Evolutionary conservation across 1,284 basidiomycete species (phyloP).

Genomic region (Pascua guehoae): DNA sequence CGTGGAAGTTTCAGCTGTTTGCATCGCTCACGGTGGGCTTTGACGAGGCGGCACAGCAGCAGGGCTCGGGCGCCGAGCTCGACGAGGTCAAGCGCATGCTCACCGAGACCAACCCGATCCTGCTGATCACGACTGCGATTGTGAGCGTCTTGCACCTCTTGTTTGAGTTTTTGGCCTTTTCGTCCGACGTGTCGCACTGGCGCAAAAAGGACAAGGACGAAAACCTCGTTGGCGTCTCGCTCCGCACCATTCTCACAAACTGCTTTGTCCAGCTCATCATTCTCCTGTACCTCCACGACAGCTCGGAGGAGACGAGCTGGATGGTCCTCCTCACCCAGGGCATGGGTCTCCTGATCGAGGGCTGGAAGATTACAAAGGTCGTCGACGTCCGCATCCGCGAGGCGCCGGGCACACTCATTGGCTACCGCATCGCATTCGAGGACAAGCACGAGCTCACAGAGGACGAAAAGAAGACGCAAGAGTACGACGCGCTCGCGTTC

Average conservation of each 20-base stretch:
- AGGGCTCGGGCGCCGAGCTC: slow-evolving; percentile 65
- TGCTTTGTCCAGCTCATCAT: slow-evolving; percentile 86
- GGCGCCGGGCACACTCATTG: slow-evolving; percentile 62
- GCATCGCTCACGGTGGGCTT: slow-evolving; percentile 74
- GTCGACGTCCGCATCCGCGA: slow-evolving; percentile 72
- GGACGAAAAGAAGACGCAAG: slow-evolving; percentile 96
- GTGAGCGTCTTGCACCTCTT: slow-evolving; percentile 84
- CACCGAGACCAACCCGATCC: slow-evolving; percentile 88
- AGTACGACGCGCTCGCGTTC: slow-evolving; percentile 58
- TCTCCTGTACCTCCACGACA: slow-evolving; percentile 89
- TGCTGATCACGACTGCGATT: slow-evolving; percentile 66
- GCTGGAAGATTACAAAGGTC: slow-evolving; percentile 82
- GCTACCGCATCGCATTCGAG: slow-evolving; percentile 76
- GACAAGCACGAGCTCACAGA: slow-evolving; percentile 90
- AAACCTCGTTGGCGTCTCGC: slow-evolving; percentile 55
- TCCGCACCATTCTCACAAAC: slow-evolving; percentile 79
- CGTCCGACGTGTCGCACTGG: slow-evolving; percentile 92
- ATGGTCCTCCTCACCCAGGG: slow-evolving; percentile 91
- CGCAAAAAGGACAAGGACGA: slow-evolving; percentile 82
- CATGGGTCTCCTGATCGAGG: slow-evolving; percentile 83
- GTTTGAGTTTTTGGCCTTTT: slow-evolving; percentile 93
- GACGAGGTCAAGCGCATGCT: slow-evolving; percentile 93
- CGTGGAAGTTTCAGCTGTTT: slow-evolving; percentile 71
- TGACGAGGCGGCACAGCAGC: slow-evolving; percentile 67
- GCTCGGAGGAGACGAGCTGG: slow-evolving; percentile 88